A percentile compares a stretch with the other conserved stretches of the same genome.
Evolutionary conservation across 164 flowering plant species (phyloP).

Genomic region (Vitis vinifera): ASM3070453v1 NC_081818.1:25853501-25854000

Average conservation of each 20-base stretch:
- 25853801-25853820: constrained; percentile 5
- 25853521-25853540: background rate
- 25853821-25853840: background rate
- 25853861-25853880: constrained; percentile 18
- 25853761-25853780: constrained; percentile 9
- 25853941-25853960: too few species aligned
- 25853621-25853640: constrained; percentile 6
- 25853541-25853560: background rate
- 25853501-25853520: too few species aligned
- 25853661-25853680: constrained; percentile 1
- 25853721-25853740: constrained; percentile 12
- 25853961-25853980: too few species aligned
- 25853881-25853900: constrained; percentile 9
- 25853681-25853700: background rate
- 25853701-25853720: constrained; percentile 10
- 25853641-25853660: constrained; percentile 4
- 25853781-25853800: constrained; percentile 12
- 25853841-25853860: constrained; percentile 22
- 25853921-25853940: too few species aligned
- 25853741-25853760: background rate
- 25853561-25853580: too few species aligned
- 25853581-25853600: background rate
- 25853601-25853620: constrained; percentile 10
- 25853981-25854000: too few species aligned
- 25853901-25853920: background rate